Base-by-base conservation (phyloP, 1,284 basidiomycete genomes). In the Phaffia rhodozyma region DNA sequence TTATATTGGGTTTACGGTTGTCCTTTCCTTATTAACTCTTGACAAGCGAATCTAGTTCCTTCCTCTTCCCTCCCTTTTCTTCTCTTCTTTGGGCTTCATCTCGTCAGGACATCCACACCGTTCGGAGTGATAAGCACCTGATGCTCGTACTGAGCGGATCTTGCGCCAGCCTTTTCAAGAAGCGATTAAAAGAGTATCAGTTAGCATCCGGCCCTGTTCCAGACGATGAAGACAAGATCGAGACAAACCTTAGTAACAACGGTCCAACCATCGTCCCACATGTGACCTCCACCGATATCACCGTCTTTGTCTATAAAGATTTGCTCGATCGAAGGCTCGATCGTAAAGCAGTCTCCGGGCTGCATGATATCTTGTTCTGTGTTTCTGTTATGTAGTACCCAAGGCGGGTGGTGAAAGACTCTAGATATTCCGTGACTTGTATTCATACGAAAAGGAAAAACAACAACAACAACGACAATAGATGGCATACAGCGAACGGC, bases 201-300 rank as follows among this genome's bases (percentile, higher is more conserved):
- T 51, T n/a, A 59, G 32, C 50, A 27, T 23, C 48, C 20, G 16
- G 9, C 30, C 27, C 11, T 27, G 3, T 16, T 21, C 25, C 13
- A 52, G 52, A 61, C 9, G 47, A n/a, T 43, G 53, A 32, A 21
- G 53, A 21, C 23, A 51, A 20, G 30, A 20, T 54, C 27, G 25
- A 30, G 23, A 69, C 80, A 67, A 72, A 84, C 89, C 77, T 86
- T 83, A 0, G 89, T 90, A 0, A 86, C 85, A 47, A 85, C 83
- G 3, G 89, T 91, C 90, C 90, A 92, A 34, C 87, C 89, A 72
- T 92, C 90, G 3, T 87, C 87, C 73, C 87, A 91, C 65, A 89
- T 81, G 81, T 84, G 86, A 0, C 83, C 83, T 23, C 76, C 74
- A 0, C 86, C 79, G 63, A 86, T 79, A 1, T 74, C 74, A 5